Base-by-base conservation (phyloP, 2,329 filamentous ascomycete species). In the Aspergillus tanneri region DNA sequence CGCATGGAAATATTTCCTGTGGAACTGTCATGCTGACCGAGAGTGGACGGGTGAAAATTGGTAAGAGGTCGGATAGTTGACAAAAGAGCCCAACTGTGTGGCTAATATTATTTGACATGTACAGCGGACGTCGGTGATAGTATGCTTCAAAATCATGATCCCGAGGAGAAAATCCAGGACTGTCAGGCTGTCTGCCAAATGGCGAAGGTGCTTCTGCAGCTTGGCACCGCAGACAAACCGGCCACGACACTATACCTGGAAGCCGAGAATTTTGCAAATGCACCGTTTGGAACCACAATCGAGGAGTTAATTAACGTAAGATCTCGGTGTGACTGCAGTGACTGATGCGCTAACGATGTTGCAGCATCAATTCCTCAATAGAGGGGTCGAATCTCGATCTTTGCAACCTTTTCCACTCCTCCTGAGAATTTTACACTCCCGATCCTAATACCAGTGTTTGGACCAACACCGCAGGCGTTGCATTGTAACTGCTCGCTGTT, bases 301-400 rank as follows among this genome's bases (percentile, higher is more conserved):
- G 24, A 40, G 25, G 22, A 40, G 23, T 25, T 40, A 3, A 21
- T 40, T 4, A 40, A 40, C 4, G 38, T 40, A 16, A 40, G 21
- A 25, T n/a, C n/a, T n/a, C n/a, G n/a, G n/a, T n/a, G n/a, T n/a
- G n/a, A n/a, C n/a, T 27, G 11, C 21, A 21, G 2, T 19, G 19
- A 21, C 11, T 40, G 23, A 40, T 18, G 27, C 21, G 24, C 23
- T 23, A 25, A 23, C 27, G 30, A 10, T 14, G 2, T 19, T 7
- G 16, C n/a, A 40, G 38, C 22, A 40, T 40, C 38, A 23, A n/a
- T 40, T 40, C 14, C 38, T 40, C 21, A n/a, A 40, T 14, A 23
- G 10, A 12, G 38, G 38, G 22, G 1, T 40, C 24, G 38, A 40
- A 25, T 23, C 38, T 25, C 27, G 38, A 23, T 24, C 22, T 14